phyloP scores from a whole-genome alignment of 2,329 filamentous ascomycete genomes.

The Colletotrichum plurivorum region DNA sequence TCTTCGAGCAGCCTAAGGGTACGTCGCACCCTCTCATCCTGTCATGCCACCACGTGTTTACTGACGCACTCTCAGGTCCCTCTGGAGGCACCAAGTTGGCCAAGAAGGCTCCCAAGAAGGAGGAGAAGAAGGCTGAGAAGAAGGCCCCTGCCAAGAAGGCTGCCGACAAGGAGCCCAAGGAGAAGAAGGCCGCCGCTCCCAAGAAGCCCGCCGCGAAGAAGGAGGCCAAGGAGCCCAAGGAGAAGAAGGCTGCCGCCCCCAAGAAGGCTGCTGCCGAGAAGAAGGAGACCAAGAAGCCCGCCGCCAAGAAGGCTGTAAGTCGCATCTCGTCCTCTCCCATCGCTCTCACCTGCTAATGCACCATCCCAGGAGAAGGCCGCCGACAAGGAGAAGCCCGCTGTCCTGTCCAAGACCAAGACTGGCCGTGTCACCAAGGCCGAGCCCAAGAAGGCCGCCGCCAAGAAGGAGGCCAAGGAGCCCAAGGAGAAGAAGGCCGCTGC shows the following conservation, averaged over 20 bases:
- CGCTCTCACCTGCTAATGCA: slow-evolving; percentile 38
- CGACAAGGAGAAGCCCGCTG: slow-evolving; percentile 77
- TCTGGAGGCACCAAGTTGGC: slow-evolving; percentile 94
- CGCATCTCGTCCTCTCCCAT: slow-evolving; percentile 48
- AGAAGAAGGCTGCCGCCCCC: slow-evolving; percentile 47
- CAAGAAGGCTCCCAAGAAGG: slow-evolving; percentile 68
- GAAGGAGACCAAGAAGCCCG: slow-evolving; percentile 52
- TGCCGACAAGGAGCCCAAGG: slow-evolving; percentile 51
- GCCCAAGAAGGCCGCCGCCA: slow-evolving; percentile 61
- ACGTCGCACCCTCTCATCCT: slow-evolving; percentile 52
- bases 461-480: slow-evolving; percentile 60
- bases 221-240: slow-evolving; percentile 56
- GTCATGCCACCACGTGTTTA: not conserved
- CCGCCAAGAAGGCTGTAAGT: slow-evolving; percentile 48
- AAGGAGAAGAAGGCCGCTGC: slow-evolving; percentile 64
- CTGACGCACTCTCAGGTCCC: slow-evolving; percentile 67
- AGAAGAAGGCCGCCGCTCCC: slow-evolving; percentile 64
- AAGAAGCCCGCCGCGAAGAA: slow-evolving; percentile 57
- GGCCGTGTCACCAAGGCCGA: slow-evolving; percentile 84
- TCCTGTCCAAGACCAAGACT: slow-evolving; percentile 86
- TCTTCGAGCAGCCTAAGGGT: slow-evolving; percentile 94
- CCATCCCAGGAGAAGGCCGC: slow-evolving; percentile 61
- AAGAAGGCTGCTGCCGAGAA: slow-evolving; percentile 47
- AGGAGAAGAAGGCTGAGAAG: slow-evolving; percentile 50
- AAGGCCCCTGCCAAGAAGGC: slow-evolving; percentile 50